Conservation (phyloP, 2,329 filamentous ascomycete genomes). For the Hymenoscyphus infarciens region DNA sequence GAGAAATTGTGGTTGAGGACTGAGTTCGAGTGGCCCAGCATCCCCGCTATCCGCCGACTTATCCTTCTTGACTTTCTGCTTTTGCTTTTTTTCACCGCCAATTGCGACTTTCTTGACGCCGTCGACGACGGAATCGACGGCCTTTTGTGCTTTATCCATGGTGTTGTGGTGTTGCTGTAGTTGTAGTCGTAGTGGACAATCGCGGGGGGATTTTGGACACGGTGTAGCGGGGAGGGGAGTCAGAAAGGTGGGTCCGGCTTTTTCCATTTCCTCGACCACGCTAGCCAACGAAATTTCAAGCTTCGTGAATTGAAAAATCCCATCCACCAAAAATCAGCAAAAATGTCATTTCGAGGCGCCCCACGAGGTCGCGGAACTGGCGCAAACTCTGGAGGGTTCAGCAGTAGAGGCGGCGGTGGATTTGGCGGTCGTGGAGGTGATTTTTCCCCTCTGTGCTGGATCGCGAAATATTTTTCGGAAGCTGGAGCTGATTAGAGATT, state of each 20-base stretch:
- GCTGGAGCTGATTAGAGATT: slow-evolving; percentile 24
- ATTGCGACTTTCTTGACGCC: slow-evolving; percentile 59
- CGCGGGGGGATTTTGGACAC: background rate
- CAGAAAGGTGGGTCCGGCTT: slow-evolving; percentile 1
- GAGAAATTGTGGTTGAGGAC: slow-evolving; percentile 69
- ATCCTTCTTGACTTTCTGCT: slow-evolving; percentile 45
- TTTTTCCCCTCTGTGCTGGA: slow-evolving; percentile 7
- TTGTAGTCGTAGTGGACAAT: background rate
- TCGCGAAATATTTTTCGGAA: slow-evolving; percentile 5
- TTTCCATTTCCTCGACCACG: background rate
- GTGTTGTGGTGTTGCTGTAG: slow-evolving; percentile 19
- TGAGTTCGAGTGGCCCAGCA: slow-evolving; percentile 44
- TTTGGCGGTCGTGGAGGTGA: slow-evolving; percentile 41
- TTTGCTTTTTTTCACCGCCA: slow-evolving; percentile 38
- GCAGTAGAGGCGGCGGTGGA: slow-evolving; percentile 45
- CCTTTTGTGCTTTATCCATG: slow-evolving; percentile 49
- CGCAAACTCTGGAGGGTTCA: slow-evolving; percentile 47
- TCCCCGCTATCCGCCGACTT: slow-evolving; percentile 46
- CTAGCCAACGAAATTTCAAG: slow-evolving; percentile 13
- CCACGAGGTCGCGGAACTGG: slow-evolving; percentile 51
- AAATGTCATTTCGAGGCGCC: slow-evolving; percentile 50
- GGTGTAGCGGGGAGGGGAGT: background rate
- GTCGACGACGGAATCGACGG: slow-evolving; percentile 49
- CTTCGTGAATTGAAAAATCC: slow-evolving; percentile 12
- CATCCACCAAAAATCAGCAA: slow-evolving; percentile 39